A percentile compares a stretch with the other conserved stretches of the same genome.
phyloP scores from a whole-genome alignment of 2,329 filamentous ascomycete species.

The Monilinia fructigena region DNA sequence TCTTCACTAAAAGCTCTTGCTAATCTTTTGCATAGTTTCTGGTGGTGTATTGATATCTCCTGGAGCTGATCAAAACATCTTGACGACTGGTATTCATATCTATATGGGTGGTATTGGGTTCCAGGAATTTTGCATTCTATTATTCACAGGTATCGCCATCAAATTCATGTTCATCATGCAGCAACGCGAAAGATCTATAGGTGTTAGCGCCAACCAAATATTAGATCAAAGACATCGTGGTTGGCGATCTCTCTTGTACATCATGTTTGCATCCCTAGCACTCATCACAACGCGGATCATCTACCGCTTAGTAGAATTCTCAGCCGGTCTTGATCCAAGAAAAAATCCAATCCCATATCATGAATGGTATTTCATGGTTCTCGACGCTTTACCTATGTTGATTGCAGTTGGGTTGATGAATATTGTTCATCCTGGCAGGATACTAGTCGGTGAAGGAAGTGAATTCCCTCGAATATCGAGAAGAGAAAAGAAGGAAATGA shows the following conservation, averaged over 20 bases:
- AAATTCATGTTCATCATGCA: slow-evolving; percentile 43
- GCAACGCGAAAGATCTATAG: no score
- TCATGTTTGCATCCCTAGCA: slow-evolving; percentile 44
- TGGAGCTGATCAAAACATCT: slow-evolving; percentile 37
- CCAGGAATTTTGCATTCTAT: slow-evolving; percentile 51
- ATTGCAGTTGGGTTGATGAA: slow-evolving; percentile 47
- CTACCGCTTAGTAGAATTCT: slow-evolving; percentile 59
- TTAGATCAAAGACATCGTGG: slow-evolving; percentile 31
- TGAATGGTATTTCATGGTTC: slow-evolving; percentile 52
- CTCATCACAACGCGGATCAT: slow-evolving; percentile 56
- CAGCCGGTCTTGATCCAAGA: slow-evolving; percentile 44
- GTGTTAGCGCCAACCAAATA: no score
- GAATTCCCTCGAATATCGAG: slow-evolving; percentile 41
- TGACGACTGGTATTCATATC: slow-evolving; percentile 44
- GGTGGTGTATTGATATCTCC: slow-evolving; percentile 24
- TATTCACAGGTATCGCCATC: slow-evolving; percentile 46
- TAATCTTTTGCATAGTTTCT: neutral
- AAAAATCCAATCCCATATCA: slow-evolving; percentile 48
- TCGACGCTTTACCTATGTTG: slow-evolving; percentile 57
- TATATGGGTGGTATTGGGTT: slow-evolving; percentile 56
- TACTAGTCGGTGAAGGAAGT: slow-evolving; percentile 48
- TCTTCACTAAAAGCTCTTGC: slow-evolving; percentile 39
- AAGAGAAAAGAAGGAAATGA: slow-evolving; percentile 47
- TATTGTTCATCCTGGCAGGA: slow-evolving; percentile 48
- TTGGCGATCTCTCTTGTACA: slow-evolving; percentile 39